Evolutionary conservation across 441 rosid species (phyloP).

Genomic region (Pelargonium australe): DNA sequence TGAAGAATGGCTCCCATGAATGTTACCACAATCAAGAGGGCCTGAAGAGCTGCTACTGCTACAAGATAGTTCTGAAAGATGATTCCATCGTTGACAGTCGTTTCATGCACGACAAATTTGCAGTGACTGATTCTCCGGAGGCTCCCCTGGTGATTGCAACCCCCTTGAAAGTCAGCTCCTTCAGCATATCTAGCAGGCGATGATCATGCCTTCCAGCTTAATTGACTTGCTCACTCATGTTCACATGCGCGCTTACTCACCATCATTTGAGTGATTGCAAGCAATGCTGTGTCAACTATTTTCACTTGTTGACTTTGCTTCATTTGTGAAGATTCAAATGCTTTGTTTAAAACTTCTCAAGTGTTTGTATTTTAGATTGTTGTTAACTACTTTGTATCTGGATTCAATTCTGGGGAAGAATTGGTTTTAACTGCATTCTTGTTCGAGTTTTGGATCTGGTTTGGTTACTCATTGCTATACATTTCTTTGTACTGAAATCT

Average conservation of each 20-base stretch:
- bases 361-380: constrained; percentile 16
- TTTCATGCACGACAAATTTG: constrained; percentile 96
- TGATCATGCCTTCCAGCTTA: constrained; percentile 19
- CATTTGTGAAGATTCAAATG: constrained; percentile 8
- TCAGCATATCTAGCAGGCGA: constrained; percentile 81
- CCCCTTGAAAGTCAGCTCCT: constrained; percentile 89
- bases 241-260: too few species aligned
- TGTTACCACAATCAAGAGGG: constrained; percentile 88
- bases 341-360: constrained; percentile 6
- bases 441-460: too few species aligned
- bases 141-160: constrained; percentile 97
- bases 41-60: constrained; percentile 95
- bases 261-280: too few species aligned
- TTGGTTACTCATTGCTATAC: too few species aligned
- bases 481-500: too few species aligned
- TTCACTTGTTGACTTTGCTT: constrained; percentile 3
- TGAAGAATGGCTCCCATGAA: constrained; percentile 80
- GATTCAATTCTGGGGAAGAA: constrained; percentile 9
- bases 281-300: too few species aligned
- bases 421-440: background rate
- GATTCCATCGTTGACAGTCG: constrained; percentile 95
- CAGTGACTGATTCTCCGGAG: constrained; percentile 82
- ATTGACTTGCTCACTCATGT: constrained; percentile 8
- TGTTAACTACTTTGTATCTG: constrained; percentile 9
- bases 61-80: constrained; percentile 76